A percentile compares a stretch with the other conserved stretches of the same genome.
Conservation (phyloP, 129 eudicot genomes). For the Flaveria linearis region DNA sequence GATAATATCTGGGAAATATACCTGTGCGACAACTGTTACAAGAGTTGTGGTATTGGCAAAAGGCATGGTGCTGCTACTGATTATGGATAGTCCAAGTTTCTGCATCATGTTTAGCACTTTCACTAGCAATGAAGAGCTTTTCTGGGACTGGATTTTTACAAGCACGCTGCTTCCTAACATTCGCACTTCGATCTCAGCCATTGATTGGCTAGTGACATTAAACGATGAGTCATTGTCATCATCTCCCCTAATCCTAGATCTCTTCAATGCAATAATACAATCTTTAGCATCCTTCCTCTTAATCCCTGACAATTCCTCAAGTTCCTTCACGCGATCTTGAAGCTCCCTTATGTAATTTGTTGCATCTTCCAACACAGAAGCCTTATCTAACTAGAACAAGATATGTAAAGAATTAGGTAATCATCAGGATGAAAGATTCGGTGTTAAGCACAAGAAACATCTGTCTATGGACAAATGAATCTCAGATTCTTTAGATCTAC, state of each 20-base stretch:
- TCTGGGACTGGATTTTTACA: conserved; percentile 37
- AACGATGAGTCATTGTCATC: conserved; percentile 17
- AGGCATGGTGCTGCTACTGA: conserved; percentile 36
- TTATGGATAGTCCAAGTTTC: conserved; percentile 41
- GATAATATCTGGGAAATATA: conserved; percentile 15
- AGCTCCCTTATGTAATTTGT: conserved; percentile 46
- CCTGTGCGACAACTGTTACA: conserved; percentile 45
- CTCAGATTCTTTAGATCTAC: neutral
- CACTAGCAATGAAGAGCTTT: conserved; percentile 24
- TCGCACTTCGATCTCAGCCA: conserved; percentile 39
- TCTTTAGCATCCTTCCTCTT: conserved; percentile 16
- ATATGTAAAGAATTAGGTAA: neutral
- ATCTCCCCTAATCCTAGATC: conserved; percentile 15
- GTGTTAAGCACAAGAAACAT: neutral
- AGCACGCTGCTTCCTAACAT: conserved; percentile 37
- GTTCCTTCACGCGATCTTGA: conserved; percentile 45
- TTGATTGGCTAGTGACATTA: neutral
- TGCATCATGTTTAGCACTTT: conserved; percentile 41
- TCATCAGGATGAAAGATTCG: neutral
- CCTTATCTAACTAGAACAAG: conserved; percentile 53
- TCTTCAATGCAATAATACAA: conserved; percentile 24
- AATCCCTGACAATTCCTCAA: conserved; percentile 32
- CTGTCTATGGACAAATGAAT: neutral
- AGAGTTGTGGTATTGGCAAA: conserved; percentile 38
- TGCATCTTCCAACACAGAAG: conserved; percentile 54